A percentile compares a stretch with the other conserved stretches of the same genome.
These are phyloP conservation scores for Nakazawaea laoshanensis DNA, from an alignment of 805 yeast species.

Conservation along the genomic window DNA sequence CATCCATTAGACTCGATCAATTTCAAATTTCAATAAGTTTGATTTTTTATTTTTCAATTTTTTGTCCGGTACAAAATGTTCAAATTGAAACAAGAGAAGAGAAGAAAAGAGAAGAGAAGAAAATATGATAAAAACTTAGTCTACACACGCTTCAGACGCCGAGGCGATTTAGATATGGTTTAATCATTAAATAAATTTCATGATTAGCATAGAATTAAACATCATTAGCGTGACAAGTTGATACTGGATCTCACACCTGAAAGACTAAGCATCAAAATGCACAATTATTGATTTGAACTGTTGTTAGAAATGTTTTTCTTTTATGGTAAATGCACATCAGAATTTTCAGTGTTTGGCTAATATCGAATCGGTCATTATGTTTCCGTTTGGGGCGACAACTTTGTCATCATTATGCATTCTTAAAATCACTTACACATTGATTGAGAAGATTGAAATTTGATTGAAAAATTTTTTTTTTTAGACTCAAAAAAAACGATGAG, in stretches of 20 bases:
- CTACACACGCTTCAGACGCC: conserved; percentile 29
- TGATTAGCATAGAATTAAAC: conserved; percentile 54
- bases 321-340: conserved; percentile 28
- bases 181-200: conserved; percentile 39
- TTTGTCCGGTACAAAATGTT: neutral
- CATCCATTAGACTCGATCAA: conserved; percentile 7
- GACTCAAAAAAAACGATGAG: too few relatives aligned
- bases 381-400: conserved; percentile 73
- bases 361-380: conserved; percentile 61
- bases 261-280: conserved; percentile 1
- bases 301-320: too few relatives aligned
- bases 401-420: conserved; percentile 46
- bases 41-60: too few relatives aligned
- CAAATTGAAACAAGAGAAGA: neutral
- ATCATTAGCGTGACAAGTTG: conserved; percentile 34
- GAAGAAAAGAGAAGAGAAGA: neutral
- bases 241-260: conserved; percentile 1
- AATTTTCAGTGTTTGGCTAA: conserved; percentile 60
- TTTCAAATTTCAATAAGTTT: neutral
- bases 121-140: neutral
- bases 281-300: too few relatives aligned
- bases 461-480: neutral
- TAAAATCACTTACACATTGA: neutral
- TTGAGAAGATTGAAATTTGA: neutral
- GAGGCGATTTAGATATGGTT: conserved; percentile 24